phyloP scores from a whole-genome alignment of 371 early-diverging fungal species.

The Mucor sp. region DNA sequence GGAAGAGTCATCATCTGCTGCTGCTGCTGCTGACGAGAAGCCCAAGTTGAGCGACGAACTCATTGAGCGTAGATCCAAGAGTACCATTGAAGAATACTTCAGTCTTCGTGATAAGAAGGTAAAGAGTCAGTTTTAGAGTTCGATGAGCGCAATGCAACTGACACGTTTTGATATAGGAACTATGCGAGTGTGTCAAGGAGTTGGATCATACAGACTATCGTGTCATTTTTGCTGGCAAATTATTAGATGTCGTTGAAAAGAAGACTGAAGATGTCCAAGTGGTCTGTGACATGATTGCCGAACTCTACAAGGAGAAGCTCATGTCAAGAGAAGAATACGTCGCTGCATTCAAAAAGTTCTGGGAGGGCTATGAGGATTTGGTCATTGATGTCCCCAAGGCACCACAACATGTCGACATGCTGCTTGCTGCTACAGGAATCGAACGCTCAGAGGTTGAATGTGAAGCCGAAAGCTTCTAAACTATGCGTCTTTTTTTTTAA shows the following conservation, averaged over 20 bases:
- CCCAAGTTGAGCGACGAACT: conserved; percentile 61
- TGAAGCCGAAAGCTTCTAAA: conserved; percentile 19
- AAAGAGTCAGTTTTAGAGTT: not conserved
- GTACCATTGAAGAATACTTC: conserved; percentile 73
- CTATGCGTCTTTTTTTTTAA: not conserved
- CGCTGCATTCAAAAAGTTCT: conserved; percentile 61
- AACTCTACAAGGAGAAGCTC: conserved; percentile 42
- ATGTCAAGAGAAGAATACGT: conserved; percentile 44
- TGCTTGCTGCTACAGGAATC: conserved; percentile 60
- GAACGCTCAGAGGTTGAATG: conserved; percentile 55
- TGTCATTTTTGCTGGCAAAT: conserved; percentile 47
- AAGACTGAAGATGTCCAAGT: conserved; percentile 60
- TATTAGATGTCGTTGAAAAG: conserved; percentile 53
- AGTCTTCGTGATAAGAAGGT: conserved; percentile 55
- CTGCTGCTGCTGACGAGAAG: conserved; percentile 17
- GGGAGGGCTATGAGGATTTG: conserved; percentile 75
- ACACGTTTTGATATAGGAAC: conserved; percentile 37
- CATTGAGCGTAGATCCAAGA: conserved; percentile 63
- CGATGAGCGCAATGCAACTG: not conserved
- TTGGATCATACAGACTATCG: conserved; percentile 58
- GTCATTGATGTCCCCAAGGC: conserved; percentile 82
- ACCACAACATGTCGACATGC: conserved; percentile 64
- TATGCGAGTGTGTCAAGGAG: conserved; percentile 73
- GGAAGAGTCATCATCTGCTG: conserved; percentile 13
- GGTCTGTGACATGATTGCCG: conserved; percentile 57